phyloP scores from a whole-genome alignment of 176 grass and related monocot genomes.

The Aegilops tauschii region DNA sequence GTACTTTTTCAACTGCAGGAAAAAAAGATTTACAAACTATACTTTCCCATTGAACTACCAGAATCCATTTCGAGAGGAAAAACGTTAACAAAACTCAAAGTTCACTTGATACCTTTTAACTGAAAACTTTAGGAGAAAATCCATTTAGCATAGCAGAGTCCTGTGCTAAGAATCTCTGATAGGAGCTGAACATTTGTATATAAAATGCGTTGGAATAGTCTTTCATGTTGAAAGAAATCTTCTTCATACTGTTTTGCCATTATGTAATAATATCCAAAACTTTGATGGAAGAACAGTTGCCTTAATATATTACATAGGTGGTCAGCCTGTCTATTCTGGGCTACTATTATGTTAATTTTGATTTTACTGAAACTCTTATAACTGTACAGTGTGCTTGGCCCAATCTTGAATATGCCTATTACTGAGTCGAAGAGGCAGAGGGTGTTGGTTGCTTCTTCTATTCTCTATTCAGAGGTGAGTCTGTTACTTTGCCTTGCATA shows the following conservation, averaged over 20 bases:
- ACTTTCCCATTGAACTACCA: not conserved
- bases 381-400: conserved; percentile 94
- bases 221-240: not conserved
- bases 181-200: conserved; percentile 23
- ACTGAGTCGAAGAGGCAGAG: conserved; percentile 92
- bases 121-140: not conserved
- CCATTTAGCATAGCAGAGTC: not conserved
- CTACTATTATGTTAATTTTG: conserved; percentile 25
- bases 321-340: not conserved
- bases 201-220: not conserved
- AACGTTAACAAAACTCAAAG: not conserved
- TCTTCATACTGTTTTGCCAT: not conserved
- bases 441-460: conserved; percentile 90
- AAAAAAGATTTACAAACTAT: conserved; percentile 13
- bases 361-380: conserved; percentile 42
- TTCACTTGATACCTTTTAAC: not conserved
- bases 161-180: conserved; percentile 13
- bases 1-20: conserved; percentile 18
- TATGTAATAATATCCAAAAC: conserved; percentile 13
- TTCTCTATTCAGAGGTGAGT: conserved; percentile 97
- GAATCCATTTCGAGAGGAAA: not conserved
- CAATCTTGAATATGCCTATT: conserved; percentile 96
- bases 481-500: conserved; percentile 13
- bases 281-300: conserved; percentile 10
- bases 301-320: conserved; percentile 22